These are phyloP conservation scores for Syzygium malaccense DNA, from an alignment of 441 rosid species.

Conservation along the genomic window DNA sequence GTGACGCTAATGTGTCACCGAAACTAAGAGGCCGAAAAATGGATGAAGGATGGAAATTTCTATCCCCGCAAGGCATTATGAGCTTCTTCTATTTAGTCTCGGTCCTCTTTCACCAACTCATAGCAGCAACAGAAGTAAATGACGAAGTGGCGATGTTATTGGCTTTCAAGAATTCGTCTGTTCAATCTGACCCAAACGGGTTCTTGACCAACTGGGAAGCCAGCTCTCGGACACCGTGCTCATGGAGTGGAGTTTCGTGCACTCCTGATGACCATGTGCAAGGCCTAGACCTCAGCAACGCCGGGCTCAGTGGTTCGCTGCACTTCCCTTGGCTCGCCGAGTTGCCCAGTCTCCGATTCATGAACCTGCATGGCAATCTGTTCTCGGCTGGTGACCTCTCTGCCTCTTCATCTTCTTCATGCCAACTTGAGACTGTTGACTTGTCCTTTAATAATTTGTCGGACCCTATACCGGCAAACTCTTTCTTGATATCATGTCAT, in stretches of 20 bases:
- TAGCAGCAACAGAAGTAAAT: constrained; percentile 17
- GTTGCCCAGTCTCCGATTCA: constrained; percentile 39
- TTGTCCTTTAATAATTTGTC: constrained; percentile 46
- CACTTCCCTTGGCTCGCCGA: constrained; percentile 43
- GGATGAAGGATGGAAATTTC: neutral
- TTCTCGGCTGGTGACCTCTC: constrained; percentile 54
- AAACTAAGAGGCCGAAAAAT: constrained; percentile 14
- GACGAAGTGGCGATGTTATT: constrained; percentile 33
- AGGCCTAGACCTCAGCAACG: constrained; percentile 49
- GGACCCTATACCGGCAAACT: constrained; percentile 28
- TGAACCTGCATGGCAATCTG: constrained; percentile 43
- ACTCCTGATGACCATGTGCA: constrained; percentile 39
- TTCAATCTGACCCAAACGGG: constrained; percentile 52
- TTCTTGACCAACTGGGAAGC: constrained; percentile 46
- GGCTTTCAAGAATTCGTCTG: constrained; percentile 52
- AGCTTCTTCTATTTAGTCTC: constrained; percentile 18
- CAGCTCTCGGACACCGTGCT: constrained; percentile 41
- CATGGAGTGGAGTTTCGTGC: constrained; percentile 74
- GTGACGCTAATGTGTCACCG: neutral
- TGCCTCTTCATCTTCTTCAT: constrained; percentile 15
- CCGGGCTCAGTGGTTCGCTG: constrained; percentile 43
- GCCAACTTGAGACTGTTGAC: constrained; percentile 39
- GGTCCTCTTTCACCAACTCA: constrained; percentile 12
- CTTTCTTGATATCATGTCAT: constrained; percentile 31
- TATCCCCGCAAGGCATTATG: neutral